These are phyloP conservation scores for Silene noctiflora DNA, from an alignment of 179 eudicot species.

Conservation along the genomic window DNA sequence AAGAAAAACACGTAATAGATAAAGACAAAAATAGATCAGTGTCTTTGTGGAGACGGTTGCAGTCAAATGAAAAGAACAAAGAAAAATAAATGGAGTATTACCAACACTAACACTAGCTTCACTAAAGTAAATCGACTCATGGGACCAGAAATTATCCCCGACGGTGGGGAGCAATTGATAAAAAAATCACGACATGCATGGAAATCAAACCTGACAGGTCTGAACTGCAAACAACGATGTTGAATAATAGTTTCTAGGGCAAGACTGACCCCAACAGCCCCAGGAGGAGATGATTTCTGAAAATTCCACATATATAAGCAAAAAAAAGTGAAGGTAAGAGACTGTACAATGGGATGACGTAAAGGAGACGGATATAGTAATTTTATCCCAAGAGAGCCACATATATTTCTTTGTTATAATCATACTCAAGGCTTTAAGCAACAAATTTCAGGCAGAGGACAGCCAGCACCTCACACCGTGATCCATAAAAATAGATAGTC, in stretches of 20 bases:
- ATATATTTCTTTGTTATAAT: neutral
- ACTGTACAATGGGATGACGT: neutral
- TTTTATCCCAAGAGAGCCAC: neutral
- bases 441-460: neutral
- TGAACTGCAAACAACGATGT: constrained; percentile 53
- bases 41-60: neutral
- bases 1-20: neutral
- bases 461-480: constrained; percentile 3
- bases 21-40: neutral
- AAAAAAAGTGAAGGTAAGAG: neutral
- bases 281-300: constrained; percentile 86
- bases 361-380: neutral
- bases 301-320: constrained; percentile 12
- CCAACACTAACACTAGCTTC: neutral
- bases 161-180: neutral
- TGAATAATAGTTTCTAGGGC: constrained; percentile 84
- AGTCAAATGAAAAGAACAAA: neutral
- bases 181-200: neutral
- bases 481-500: neutral
- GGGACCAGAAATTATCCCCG: neutral
- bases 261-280: constrained; percentile 89
- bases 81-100: neutral
- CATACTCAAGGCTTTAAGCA: neutral
- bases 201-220: constrained; percentile 53
- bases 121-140: neutral